Base-by-base conservation (phyloP, 495 filamentous ascomycete species). In the Trypethelium eluteriae region DNA sequence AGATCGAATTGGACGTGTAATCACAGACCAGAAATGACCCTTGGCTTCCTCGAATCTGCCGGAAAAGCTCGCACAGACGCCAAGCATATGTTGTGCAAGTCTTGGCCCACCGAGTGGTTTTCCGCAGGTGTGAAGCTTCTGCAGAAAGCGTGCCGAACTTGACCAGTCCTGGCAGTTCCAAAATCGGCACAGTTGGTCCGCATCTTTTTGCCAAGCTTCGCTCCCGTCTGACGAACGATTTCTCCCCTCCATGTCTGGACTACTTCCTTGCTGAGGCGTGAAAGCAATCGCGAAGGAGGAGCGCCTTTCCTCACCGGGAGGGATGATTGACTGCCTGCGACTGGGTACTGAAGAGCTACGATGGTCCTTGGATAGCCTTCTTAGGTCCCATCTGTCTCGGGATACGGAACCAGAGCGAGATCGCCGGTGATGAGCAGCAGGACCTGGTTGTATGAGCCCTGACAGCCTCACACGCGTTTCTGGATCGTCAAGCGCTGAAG, bases 41-140 rank as follows among this genome's bases (percentile, higher is more conserved):
- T 70, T 72, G 3, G 68, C 68, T 16, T 68, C 68, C n/a, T 62
- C 44, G 44, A 70, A 68, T 12, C 70, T 64, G 4, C 70, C 70
- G 12, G 47, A 59, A 50, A 66, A 70, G 9, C 66, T 68, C 25
- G 64, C 64, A 47, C 68, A 66, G 9, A 72, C 59, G 6, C 68
- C 70, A 0, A 70, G 50, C 11, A 72, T 53, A 56, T 72, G 68
- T 16, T 47, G 50, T 4, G 53, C 14, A 34, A 59, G n/a, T 59
- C 53, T 34, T 7, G 53, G 11, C 32, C 53, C 53, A 35, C 53
- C 53, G 2, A 59, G 32, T 69, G 70, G 41, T 62, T 59, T 18
- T 67, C 64, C 53, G 36, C 53, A 59, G 32, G 53, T 36, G 18
- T 35, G 53, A 35, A 59, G 32, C 53, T 34, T 59, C 36, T 59